Evolutionary conservation across 2,329 filamentous ascomycete species (phyloP).

Genomic region (Trichoderma endophyticum): DNA sequence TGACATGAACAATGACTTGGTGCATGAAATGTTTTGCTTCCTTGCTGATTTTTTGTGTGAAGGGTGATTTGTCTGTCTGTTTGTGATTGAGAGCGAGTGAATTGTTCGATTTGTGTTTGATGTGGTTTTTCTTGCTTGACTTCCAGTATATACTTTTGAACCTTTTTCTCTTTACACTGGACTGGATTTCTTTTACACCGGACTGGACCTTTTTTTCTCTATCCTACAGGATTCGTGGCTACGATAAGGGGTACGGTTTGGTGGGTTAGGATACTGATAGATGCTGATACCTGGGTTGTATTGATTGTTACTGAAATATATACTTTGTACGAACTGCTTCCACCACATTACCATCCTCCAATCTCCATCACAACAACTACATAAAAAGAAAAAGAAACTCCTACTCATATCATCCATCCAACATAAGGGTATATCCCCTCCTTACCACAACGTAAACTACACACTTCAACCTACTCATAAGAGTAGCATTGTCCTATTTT

Average conservation of each 20-base stretch:
- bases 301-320: not conserved
- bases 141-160: not conserved
- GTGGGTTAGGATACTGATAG: slow-evolving; percentile 5
- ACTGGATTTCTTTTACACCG: not conserved
- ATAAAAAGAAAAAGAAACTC: not conserved
- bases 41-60: not conserved
- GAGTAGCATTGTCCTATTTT: not conserved
- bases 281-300: slow-evolving; percentile 13
- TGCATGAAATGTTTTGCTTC: not conserved
- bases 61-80: not conserved
- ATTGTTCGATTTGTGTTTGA: not conserved
- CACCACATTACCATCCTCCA: not conserved
- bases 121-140: not conserved
- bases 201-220: not conserved
- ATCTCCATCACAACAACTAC: not conserved
- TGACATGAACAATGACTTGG: slow-evolving; percentile 20
- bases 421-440: not conserved
- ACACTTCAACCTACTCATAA: not conserved
- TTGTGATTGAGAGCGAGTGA: not conserved
- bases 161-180: not conserved
- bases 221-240: not conserved
- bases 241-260: not conserved
- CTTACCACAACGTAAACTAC: not conserved
- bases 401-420: not conserved
- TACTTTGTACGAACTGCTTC: not conserved